Percentiles rank a stretch among this genome's conserved stretches.
Conservation (phyloP, 306 rosid species). For the Cercis canadensis region DNA sequence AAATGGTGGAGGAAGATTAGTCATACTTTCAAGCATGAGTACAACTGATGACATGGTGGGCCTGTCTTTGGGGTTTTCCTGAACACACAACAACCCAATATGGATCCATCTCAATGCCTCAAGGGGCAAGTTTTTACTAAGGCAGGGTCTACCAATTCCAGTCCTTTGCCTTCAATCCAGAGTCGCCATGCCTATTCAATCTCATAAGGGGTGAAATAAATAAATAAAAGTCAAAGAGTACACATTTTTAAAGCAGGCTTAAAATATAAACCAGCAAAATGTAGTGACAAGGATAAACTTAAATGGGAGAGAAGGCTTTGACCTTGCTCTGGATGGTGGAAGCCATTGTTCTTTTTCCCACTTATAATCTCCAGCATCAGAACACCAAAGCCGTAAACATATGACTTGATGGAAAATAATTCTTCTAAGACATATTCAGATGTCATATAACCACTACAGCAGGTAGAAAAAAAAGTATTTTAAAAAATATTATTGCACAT, state of each 20-base stretch:
- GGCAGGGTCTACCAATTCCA: conserved; percentile 13
- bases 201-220: not conserved
- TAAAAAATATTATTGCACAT: too few species aligned
- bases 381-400: conserved; percentile 48
- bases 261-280: too few species aligned
- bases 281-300: too few species aligned
- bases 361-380: conserved; percentile 35
- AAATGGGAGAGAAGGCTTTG: conserved; percentile 27
- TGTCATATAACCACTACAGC: conserved; percentile 43
- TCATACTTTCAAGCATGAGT: conserved; percentile 30
- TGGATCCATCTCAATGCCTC: conserved; percentile 41
- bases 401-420: conserved; percentile 27
- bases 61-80: too few species aligned
- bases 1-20: conserved; percentile 22
- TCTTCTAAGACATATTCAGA: conserved; percentile 38
- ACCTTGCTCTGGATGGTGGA: not conserved
- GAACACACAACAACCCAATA: conserved; percentile 36
- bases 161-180: conserved; percentile 31
- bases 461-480: too few species aligned
- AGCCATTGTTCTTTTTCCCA: conserved; percentile 18
- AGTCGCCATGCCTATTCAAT: conserved; percentile 28
- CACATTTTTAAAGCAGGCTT: too few species aligned
- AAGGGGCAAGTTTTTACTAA: not conserved
- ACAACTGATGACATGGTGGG: conserved; percentile 22
- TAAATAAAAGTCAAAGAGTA: too few species aligned